Base-by-base conservation (phyloP, 2,329 filamentous ascomycete species). In the Diaporthe humulicola region DNA sequence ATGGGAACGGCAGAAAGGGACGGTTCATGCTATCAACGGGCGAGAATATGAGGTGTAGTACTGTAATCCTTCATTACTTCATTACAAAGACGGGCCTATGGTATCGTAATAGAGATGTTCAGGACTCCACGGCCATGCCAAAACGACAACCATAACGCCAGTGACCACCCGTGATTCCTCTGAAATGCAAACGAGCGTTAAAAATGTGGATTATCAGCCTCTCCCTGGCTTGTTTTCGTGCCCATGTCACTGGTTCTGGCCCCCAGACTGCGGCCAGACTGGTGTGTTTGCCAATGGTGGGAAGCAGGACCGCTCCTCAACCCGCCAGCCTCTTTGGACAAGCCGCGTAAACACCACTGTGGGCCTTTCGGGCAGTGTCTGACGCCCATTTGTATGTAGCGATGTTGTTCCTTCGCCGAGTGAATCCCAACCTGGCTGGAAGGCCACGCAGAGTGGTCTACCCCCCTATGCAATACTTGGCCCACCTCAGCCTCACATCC, bases 121-220 rank as follows among this genome's bases (percentile, higher is more conserved):
- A 40, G 48, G 33, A 69, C 64, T 54, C 48, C 64, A 69, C 25
- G 48, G 45, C 48, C 64, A 69, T 54, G 64, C 64, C 48, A 52
- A 54, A 69, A 19, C 45, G 33, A 30, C 22, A 69, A 54, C 64
- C 64, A 19, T 5, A 69, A 69, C 64, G 64, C 64, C 64, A 15
- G 25, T n/a, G 45, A 52, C 33, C 45, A 19, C n/a, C 64, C 15
- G 4, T 25, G 17, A 54, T 22, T 22, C 64, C 30, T 36, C 33
- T 28, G 33, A 40, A 69, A 69, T 69, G 64, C 64, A 69, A 69
- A 54, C 10, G 60, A 69, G 64, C n/a, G 48, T 9, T 2, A 52
- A 28, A 25, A 9, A 30, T 19, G 38, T 28, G 45, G 28, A 2
- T 7, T 10, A 17, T 7, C 33, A 28, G 33, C 64, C 30, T 40